Percentiles rank a stretch among this genome's conserved stretches.
phyloP scores from a whole-genome alignment of 192 early-diverging fungal species.

The Paraglomus brasilianum region DNA sequence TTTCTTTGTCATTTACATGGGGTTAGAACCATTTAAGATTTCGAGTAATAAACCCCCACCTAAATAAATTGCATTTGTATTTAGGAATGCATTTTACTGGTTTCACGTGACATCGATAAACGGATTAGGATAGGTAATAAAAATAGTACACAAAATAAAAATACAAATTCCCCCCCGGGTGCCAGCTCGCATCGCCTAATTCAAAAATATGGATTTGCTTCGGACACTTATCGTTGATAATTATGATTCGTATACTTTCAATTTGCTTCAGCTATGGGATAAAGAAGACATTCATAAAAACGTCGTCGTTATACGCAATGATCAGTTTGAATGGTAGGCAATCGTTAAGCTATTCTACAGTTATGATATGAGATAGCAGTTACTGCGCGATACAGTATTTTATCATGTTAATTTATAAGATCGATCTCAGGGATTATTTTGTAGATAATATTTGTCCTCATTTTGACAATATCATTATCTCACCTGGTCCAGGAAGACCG shows the following conservation, averaged over 20 bases:
- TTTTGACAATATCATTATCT: slow-evolving; percentile 89
- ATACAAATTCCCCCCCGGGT: too few species aligned
- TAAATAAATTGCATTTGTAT: too few species aligned
- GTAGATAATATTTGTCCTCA: slow-evolving; percentile 65
- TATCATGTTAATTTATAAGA: background rate
- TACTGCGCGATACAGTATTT: background rate
- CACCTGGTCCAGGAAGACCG: slow-evolving; percentile 91
- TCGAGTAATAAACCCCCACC: too few species aligned
- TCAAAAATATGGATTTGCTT: too few species aligned
- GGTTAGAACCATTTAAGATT: too few species aligned
- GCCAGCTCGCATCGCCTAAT: too few species aligned
- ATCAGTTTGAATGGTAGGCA: slow-evolving; percentile 82
- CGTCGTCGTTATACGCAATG: slow-evolving; percentile 86
- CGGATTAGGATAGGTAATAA: too few species aligned
- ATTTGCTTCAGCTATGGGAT: slow-evolving; percentile 76
- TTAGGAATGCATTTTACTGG: too few species aligned
- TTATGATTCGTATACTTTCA: slow-evolving; percentile 98
- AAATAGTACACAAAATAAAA: too few species aligned
- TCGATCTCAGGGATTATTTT: slow-evolving; percentile 50
- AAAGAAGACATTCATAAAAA: slow-evolving; percentile 26
- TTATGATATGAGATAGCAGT: background rate
- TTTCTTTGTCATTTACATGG: too few species aligned
- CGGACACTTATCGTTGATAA: slow-evolving; percentile 88
- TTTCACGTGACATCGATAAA: too few species aligned
- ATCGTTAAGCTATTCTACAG: background rate